Conservation (phyloP, 202 grass and related monocot genomes). For the Carex arenaria region DNA sequence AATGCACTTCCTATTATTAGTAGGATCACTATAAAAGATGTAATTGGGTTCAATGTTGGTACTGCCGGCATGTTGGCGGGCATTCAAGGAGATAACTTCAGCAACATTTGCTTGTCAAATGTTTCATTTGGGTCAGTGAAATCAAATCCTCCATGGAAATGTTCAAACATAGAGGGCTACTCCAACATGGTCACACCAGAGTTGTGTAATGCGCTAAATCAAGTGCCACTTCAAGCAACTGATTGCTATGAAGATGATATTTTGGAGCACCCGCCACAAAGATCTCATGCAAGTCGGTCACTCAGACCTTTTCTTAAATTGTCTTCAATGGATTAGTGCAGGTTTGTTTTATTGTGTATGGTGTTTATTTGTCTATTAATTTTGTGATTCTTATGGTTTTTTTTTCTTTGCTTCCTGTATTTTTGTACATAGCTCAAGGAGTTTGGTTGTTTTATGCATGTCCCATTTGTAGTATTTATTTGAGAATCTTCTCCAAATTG, state of each 20-base stretch:
- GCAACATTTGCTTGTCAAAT: constrained; percentile 81
- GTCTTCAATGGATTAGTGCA: constrained; percentile 32
- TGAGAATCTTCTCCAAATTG: constrained; percentile 8
- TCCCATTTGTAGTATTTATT: constrained; percentile 36
- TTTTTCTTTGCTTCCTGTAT: constrained; percentile 17
- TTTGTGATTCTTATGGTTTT: constrained; percentile 41
- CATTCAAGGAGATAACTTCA: constrained; percentile 82
- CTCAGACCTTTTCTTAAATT: constrained; percentile 39
- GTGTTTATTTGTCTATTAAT: constrained; percentile 54
- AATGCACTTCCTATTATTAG: constrained; percentile 68
- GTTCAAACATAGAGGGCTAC: constrained; percentile 76
- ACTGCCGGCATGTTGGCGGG: constrained; percentile 67
- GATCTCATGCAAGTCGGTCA: constrained; percentile 19
- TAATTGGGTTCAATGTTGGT: constrained; percentile 52
- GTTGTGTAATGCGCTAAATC: constrained; percentile 64
- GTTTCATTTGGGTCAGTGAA: constrained; percentile 51
- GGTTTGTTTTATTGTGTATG: constrained; percentile 21
- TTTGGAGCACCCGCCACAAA: constrained; percentile 21
- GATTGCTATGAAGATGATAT: constrained; percentile 44
- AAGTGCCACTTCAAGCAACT: constrained; percentile 31
- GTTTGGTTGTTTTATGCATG: constrained; percentile 30
- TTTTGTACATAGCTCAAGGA: constrained; percentile 53
- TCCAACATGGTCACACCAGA: constrained; percentile 83
- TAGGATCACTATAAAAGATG: constrained; percentile 69
- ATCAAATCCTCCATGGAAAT: constrained; percentile 73